Conservation (phyloP, 495 filamentous ascomycete genomes). For the Penicillium maclennaniae region DNA sequence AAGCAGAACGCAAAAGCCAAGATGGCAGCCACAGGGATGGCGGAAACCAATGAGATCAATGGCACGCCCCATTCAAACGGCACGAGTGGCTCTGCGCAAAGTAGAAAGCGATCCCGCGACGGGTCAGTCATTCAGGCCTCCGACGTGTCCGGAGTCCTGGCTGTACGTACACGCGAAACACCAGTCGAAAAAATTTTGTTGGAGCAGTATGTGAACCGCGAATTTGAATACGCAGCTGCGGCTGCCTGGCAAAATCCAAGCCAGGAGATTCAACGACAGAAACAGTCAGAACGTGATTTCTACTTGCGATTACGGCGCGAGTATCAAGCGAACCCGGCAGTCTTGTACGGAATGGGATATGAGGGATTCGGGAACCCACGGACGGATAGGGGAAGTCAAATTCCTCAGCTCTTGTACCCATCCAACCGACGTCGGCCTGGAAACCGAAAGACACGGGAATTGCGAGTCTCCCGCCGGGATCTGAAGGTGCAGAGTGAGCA, state of each 20-base stretch:
- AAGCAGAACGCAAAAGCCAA: slow-evolving; percentile 59
- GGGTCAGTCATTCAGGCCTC: slow-evolving; percentile 44
- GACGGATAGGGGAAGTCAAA: slow-evolving; percentile 59
- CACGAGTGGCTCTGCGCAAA: slow-evolving; percentile 42
- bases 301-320: slow-evolving; percentile 47
- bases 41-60: slow-evolving; percentile 30
- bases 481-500: slow-evolving; percentile 80
- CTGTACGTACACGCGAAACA: slow-evolving; percentile 36
- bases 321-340: slow-evolving; percentile 53
- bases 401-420: slow-evolving; percentile 70
- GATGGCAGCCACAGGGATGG: slow-evolving; percentile 47
- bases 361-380: slow-evolving; percentile 82
- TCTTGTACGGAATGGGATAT: slow-evolving; percentile 76
- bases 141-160: slow-evolving; percentile 25
- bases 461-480: slow-evolving; percentile 73
- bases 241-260: slow-evolving; percentile 40
- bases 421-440: slow-evolving; percentile 66
- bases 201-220: slow-evolving; percentile 74
- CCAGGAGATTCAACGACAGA: slow-evolving; percentile 48
- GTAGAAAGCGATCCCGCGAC: slow-evolving; percentile 58
- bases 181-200: slow-evolving; percentile 57
- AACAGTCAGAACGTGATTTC: slow-evolving; percentile 52
- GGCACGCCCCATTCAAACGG: slow-evolving; percentile 32
- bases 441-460: slow-evolving; percentile 63
- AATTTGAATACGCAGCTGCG: slow-evolving; percentile 62